These are phyloP conservation scores for Tephrocybe sp. DNA, from an alignment of 768 basidiomycete genomes.

Conservation along the genomic window DNA sequence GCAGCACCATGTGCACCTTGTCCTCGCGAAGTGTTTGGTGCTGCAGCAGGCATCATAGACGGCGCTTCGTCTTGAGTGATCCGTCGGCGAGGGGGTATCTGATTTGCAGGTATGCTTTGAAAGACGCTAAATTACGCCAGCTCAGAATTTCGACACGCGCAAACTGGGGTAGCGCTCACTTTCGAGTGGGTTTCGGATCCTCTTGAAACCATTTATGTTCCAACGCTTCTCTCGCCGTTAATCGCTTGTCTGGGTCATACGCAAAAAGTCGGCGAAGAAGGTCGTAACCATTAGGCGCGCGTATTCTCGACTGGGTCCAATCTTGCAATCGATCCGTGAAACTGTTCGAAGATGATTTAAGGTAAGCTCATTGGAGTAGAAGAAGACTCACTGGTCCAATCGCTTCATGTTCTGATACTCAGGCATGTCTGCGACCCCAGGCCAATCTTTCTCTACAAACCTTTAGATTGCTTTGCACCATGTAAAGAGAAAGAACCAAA, in stretches of 20 bases:
- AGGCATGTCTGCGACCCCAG: conserved; percentile 78
- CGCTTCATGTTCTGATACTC: conserved; percentile 84
- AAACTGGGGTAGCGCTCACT: conserved; percentile 49
- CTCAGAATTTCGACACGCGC: not conserved
- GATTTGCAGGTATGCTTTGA: conserved; percentile 54
- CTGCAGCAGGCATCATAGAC: conserved; percentile 72
- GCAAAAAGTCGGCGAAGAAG: conserved; percentile 83
- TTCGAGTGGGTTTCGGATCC: conserved; percentile 80
- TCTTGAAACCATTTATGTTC: conserved; percentile 91
- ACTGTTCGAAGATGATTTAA: conserved; percentile 7
- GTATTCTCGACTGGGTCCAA: conserved; percentile 75
- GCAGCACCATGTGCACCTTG: conserved; percentile 13
- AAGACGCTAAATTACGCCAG: conserved; percentile 57
- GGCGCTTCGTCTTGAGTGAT: conserved; percentile 93
- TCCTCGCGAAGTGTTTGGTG: conserved; percentile 37
- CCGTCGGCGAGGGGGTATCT: conserved; percentile 81
- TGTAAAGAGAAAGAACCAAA: conserved; percentile 29
- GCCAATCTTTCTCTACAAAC: conserved; percentile 79
- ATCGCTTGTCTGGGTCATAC: conserved; percentile 85
- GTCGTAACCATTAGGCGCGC: conserved; percentile 66
- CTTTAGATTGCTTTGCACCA: not conserved
- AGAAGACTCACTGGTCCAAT: conserved; percentile 60
- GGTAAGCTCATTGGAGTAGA: not conserved
- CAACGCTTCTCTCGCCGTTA: conserved; percentile 81
- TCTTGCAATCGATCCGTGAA: conserved; percentile 58